phyloP scores from a whole-genome alignment of 1,139 yeast species.

The Yamadazyma atmosphaerica region DNA sequence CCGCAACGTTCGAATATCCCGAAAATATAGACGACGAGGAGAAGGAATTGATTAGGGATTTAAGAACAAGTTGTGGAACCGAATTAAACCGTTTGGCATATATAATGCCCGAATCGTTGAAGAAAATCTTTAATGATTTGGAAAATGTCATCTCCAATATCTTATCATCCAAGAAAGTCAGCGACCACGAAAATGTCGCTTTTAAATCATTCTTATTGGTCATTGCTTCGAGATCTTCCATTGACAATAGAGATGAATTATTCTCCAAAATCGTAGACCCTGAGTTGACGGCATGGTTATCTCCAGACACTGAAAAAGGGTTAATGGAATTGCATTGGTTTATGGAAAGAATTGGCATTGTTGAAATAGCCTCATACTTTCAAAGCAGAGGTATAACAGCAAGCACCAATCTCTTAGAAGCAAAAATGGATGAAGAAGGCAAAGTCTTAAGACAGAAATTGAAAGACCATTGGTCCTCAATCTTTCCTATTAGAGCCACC shows the following conservation, averaged over 20 bases:
- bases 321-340: conserved; percentile 91
- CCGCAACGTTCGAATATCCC: conserved; percentile 86
- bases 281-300: conserved; percentile 89
- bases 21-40: conserved; percentile 66
- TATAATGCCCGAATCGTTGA: conserved; percentile 88
- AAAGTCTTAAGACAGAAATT: conserved; percentile 68
- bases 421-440: conserved; percentile 93
- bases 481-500: conserved; percentile 94
- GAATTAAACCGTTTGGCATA: conserved; percentile 92
- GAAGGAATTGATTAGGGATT: conserved; percentile 78
- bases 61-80: conserved; percentile 91
- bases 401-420: conserved; percentile 67
- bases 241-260: conserved; percentile 66
- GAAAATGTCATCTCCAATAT: conserved; percentile 79
- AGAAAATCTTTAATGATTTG: conserved; percentile 74
- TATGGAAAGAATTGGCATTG: conserved; percentile 96
- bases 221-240: conserved; percentile 83
- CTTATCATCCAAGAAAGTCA: conserved; percentile 66
- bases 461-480: conserved; percentile 89
- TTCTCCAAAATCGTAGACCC: conserved; percentile 91
- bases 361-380: conserved; percentile 88
- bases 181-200: conserved; percentile 90
- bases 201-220: conserved; percentile 89
- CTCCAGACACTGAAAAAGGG: conserved; percentile 88
- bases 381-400: conserved; percentile 79